A percentile compares a stretch with the other conserved stretches of the same genome.
Conservation (phyloP, 2,329 filamentous ascomycete genomes). For the Penicillium sp. region DNA sequence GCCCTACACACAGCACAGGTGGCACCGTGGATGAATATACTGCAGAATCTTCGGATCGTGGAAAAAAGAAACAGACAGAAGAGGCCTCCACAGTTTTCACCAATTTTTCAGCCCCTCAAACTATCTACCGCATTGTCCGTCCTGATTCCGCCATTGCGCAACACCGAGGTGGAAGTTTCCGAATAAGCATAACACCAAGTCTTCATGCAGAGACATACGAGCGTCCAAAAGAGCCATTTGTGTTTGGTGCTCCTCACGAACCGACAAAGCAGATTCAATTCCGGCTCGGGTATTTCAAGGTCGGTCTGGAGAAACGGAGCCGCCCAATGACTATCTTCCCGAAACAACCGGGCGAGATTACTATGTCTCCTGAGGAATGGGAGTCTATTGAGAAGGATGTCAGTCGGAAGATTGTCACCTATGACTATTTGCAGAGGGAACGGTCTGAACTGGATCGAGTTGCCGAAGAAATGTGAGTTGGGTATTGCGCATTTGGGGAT, state of each 20-base stretch:
- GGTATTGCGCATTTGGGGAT: no score
- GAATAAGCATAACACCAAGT: neutral
- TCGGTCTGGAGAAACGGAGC: conserved; percentile 14
- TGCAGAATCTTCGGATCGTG: neutral
- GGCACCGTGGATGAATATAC: neutral
- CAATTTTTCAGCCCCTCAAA: neutral
- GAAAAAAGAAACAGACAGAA: neutral
- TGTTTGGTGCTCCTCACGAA: neutral
- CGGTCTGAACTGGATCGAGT: neutral
- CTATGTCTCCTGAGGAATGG: conserved; percentile 15
- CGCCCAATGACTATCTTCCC: conserved; percentile 21
- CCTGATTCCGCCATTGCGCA: neutral
- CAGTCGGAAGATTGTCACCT: neutral
- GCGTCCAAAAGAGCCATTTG: neutral
- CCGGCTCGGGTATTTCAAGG: conserved; percentile 15
- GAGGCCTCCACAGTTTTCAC: neutral
- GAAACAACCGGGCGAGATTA: conserved; percentile 18
- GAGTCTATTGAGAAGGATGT: conserved; percentile 4
- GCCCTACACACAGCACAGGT: neutral
- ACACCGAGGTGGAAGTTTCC: neutral
- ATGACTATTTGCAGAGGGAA: neutral
- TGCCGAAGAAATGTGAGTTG: neutral
- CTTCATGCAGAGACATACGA: neutral
- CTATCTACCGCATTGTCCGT: no score
- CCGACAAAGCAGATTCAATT: conserved; percentile 9